phyloP scores from a whole-genome alignment of 208 protist species.

The Paratrypanosoma confusum region DNA sequence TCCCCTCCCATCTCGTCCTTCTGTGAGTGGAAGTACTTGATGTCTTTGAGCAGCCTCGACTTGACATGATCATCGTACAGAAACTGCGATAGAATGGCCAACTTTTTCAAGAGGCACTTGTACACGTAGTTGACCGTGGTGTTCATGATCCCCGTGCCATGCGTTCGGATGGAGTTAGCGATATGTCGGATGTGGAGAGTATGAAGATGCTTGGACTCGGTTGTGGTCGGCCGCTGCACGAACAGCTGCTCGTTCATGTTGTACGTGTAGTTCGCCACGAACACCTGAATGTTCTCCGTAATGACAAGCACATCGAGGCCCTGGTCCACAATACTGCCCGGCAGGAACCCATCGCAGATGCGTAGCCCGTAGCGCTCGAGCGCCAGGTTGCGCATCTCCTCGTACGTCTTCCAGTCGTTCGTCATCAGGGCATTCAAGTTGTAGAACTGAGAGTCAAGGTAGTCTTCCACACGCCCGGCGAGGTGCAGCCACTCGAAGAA shows the following conservation, averaged over 20 bases:
- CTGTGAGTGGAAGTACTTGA: conserved; percentile 48
- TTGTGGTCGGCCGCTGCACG: conserved; percentile 70
- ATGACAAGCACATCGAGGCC: conserved; percentile 96
- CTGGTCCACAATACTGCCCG: conserved; percentile 89
- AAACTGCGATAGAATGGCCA: conserved; percentile 93
- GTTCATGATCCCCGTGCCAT: conserved; percentile 98
- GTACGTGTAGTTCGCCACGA: conserved; percentile 95
- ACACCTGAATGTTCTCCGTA: conserved; percentile 96
- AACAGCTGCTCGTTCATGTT: conserved; percentile 97
- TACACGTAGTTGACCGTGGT: conserved; percentile 97
- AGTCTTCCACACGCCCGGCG: conserved; percentile 67
- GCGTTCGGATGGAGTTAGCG: conserved; percentile 94
- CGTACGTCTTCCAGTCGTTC: conserved; percentile 94
- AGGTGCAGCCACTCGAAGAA: conserved; percentile 77
- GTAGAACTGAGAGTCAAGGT: conserved; percentile 95
- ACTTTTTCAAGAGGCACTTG: conserved; percentile 90
- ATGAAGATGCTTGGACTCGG: conserved; percentile 88
- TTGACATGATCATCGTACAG: conserved; percentile 97
- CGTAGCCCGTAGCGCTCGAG: conserved; percentile 82
- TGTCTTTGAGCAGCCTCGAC: conserved; percentile 60
- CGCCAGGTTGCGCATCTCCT: conserved; percentile 93
- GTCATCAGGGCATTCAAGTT: conserved; percentile 92
- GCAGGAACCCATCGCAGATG: conserved; percentile 86
- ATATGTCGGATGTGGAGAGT: conserved; percentile 94
- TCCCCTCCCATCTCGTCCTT: conserved; percentile 48